Conservation (phyloP, 371 early-diverging fungal species). For the Mortierella sp. region DNA sequence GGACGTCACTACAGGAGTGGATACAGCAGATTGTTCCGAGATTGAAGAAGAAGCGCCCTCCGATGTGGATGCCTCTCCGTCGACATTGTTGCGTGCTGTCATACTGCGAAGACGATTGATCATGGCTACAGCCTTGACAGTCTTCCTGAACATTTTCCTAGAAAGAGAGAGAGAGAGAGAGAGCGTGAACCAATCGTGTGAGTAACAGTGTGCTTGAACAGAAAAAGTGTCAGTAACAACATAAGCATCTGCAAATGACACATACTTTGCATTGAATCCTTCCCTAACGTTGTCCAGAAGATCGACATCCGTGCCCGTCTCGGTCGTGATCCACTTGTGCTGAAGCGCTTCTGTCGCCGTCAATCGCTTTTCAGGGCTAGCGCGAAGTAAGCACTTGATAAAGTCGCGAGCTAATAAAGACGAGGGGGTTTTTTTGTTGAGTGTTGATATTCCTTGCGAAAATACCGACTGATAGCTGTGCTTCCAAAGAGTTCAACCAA, state of each 20-base stretch:
- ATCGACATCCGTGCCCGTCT: conserved; percentile 67
- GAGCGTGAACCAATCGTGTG: not conserved
- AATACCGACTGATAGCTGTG: too few species aligned
- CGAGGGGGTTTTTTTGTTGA: not conserved
- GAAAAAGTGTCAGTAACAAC: not conserved
- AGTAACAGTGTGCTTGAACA: not conserved
- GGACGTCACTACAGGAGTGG: too few species aligned
- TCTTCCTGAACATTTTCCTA: conserved; percentile 51
- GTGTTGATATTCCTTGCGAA: too few species aligned
- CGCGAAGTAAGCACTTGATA: conserved; percentile 79
- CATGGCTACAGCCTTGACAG: conserved; percentile 38
- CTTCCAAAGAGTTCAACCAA: too few species aligned
- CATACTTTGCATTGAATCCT: conserved; percentile 68
- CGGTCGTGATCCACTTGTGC: conserved; percentile 85
- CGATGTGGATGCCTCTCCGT: too few species aligned
- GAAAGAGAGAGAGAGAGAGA: not conserved
- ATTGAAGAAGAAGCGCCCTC: too few species aligned
- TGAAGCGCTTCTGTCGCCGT: conserved; percentile 85
- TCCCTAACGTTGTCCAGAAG: conserved; percentile 76
- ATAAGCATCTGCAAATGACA: not conserved
- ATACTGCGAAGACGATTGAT: conserved; percentile 40
- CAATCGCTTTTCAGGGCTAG: conserved; percentile 78
- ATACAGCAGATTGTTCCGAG: too few species aligned
- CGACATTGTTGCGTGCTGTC: conserved; percentile 1
- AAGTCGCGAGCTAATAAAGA: conserved; percentile 84